A percentile compares a stretch with the other conserved stretches of the same genome.
phyloP scores from a whole-genome alignment of 371 early-diverging fungal species.

The Mortierella sp. region DNA sequence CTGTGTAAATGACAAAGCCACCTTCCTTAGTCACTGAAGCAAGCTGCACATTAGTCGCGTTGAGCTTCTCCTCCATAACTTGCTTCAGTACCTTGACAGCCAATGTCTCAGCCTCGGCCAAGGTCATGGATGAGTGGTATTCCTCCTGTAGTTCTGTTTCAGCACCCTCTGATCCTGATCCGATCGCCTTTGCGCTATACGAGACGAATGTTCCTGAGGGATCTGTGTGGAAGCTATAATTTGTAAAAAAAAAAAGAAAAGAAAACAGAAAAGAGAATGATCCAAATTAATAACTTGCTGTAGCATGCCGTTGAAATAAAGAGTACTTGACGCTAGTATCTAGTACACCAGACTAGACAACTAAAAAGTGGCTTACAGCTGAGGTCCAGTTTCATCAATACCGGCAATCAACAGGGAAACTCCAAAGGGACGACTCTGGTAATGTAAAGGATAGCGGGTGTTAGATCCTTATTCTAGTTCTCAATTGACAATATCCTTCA shows the following conservation, averaged over 20 bases:
- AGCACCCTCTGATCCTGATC: constrained; percentile 98
- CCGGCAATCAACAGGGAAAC: constrained; percentile 98
- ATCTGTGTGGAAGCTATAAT: constrained; percentile 89
- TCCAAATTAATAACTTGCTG: neutral
- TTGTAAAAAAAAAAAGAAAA: neutral
- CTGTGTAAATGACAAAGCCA: constrained; percentile 83
- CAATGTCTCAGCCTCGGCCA: constrained; percentile 90
- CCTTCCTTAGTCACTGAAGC: constrained; percentile 89
- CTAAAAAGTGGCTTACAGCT: constrained; percentile 75
- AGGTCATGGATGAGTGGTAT: constrained; percentile 89
- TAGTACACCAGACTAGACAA: neutral
- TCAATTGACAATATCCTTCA: neutral
- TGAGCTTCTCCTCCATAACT: constrained; percentile 99
- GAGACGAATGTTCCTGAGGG: constrained; percentile 96
- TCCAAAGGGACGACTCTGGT: constrained; percentile 97
- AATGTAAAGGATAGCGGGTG: neutral
- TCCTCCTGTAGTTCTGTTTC: constrained; percentile 97
- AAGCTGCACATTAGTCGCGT: constrained; percentile 94
- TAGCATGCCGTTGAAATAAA: neutral
- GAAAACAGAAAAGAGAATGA: neutral
- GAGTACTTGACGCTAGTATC: neutral
- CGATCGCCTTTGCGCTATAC: constrained; percentile 97
- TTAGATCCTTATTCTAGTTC: neutral
- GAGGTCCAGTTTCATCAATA: constrained; percentile 97
- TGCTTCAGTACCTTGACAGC: constrained; percentile 98